Evolutionary conservation across 805 yeast species (phyloP).

Genomic region (Candida endomychidarum): DNA sequence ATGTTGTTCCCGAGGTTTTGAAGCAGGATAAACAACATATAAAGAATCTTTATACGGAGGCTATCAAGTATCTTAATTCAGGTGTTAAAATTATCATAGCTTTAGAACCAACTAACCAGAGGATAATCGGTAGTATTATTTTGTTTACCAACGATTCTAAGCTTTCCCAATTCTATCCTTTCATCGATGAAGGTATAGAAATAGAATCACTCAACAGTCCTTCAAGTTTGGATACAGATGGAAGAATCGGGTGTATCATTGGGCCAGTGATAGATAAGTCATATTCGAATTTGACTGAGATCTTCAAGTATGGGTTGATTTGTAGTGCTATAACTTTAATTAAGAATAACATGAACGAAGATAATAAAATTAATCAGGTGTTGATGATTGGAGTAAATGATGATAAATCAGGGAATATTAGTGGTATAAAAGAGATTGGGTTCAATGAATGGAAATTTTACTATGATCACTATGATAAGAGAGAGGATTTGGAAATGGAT

Average conservation of each 20-base stretch:
- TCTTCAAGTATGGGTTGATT: slow-evolving; percentile 55
- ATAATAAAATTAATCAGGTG: slow-evolving; percentile 31
- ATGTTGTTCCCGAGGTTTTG: slow-evolving; percentile 8
- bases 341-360: slow-evolving; percentile 33
- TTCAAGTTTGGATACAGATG: neutral
- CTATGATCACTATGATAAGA: slow-evolving; percentile 34
- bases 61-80: slow-evolving; percentile 28
- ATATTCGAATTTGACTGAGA: slow-evolving; percentile 52
- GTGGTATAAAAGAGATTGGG: slow-evolving; percentile 44
- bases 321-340: slow-evolving; percentile 54
- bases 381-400: slow-evolving; percentile 38
- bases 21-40: slow-evolving; percentile 22
- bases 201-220: slow-evolving; percentile 3
- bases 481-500: slow-evolving; percentile 7
- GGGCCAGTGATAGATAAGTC: slow-evolving; percentile 55
- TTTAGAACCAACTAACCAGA: slow-evolving; percentile 51
- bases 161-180: slow-evolving; percentile 51
- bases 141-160: slow-evolving; percentile 47
- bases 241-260: slow-evolving; percentile 48
- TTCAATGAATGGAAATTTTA: slow-evolving; percentile 39
- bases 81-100: slow-evolving; percentile 52
- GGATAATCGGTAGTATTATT: slow-evolving; percentile 52
- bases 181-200: slow-evolving; percentile 42
- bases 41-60: slow-evolving; percentile 35
- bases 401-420: slow-evolving; percentile 27